Evolutionary conservation across 1,139 yeast species (phyloP).

Genomic region (Geotrichum bryndzae): DNA sequence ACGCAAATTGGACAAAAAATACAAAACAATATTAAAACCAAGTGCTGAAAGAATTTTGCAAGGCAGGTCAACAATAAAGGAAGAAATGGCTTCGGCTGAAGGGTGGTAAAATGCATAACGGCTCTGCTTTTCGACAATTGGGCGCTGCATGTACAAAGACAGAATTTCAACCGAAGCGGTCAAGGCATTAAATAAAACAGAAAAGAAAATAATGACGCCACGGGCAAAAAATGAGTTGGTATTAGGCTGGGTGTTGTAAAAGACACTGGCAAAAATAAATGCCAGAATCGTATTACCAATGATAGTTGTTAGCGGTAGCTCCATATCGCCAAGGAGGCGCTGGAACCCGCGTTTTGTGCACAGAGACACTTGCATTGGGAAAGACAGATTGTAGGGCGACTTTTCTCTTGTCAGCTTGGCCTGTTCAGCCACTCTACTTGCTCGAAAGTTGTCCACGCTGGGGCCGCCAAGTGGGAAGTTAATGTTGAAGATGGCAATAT

Average conservation of each 20-base stretch:
- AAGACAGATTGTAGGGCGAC: conserved; percentile 64
- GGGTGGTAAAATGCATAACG: conserved; percentile 71
- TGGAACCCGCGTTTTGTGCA: conserved; percentile 55
- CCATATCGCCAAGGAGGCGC: conserved; percentile 60
- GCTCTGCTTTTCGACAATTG: conserved; percentile 74
- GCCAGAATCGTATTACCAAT: conserved; percentile 65
- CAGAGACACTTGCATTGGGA: conserved; percentile 56
- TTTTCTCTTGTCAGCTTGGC: conserved; percentile 48
- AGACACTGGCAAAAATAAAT: conserved; percentile 65
- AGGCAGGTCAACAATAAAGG: conserved; percentile 63
- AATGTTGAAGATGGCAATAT: conserved; percentile 38
- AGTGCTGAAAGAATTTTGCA: conserved; percentile 50
- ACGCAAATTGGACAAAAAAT: conserved; percentile 63
- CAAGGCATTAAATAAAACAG: conserved; percentile 73
- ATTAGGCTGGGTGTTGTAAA: conserved; percentile 49
- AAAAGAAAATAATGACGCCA: conserved; percentile 69
- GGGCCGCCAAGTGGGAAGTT: conserved; percentile 26
- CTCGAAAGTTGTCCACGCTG: conserved; percentile 30
- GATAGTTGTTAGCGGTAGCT: conserved; percentile 54
- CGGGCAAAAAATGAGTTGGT: conserved; percentile 58
- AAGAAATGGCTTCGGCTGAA: conserved; percentile 68
- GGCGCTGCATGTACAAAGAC: conserved; percentile 62
- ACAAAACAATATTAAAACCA: conserved; percentile 54
- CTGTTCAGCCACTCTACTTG: conserved; percentile 47
- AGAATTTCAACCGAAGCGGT: conserved; percentile 68